Evolutionary conservation across 306 rosid genomes (phyloP).

Genomic region (Lithocarpus polystachyus): DNA sequence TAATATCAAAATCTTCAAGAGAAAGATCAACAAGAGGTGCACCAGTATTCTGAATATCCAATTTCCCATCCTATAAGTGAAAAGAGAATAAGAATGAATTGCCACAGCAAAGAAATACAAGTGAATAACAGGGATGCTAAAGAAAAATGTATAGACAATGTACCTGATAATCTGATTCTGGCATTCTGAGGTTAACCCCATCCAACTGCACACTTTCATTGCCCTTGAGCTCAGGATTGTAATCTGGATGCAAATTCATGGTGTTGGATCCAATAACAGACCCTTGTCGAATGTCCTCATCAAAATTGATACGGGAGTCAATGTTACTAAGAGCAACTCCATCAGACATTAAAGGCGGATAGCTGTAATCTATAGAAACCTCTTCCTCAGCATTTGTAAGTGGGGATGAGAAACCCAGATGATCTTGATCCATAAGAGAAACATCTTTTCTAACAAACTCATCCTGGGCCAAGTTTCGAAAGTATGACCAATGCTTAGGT

Average conservation of each 20-base stretch:
- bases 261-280: slow-evolving; percentile 35
- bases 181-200: slow-evolving; percentile 48
- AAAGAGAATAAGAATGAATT: slow-evolving; percentile 24
- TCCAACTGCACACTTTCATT: slow-evolving; percentile 58
- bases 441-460: slow-evolving; percentile 54
- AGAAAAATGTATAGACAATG: slow-evolving; percentile 4
- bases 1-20: slow-evolving; percentile 55
- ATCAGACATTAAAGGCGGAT: slow-evolving; percentile 49
- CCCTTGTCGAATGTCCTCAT: slow-evolving; percentile 40
- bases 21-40: slow-evolving; percentile 50
- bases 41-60: slow-evolving; percentile 42
- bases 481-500: slow-evolving; percentile 81
- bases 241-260: slow-evolving; percentile 35
- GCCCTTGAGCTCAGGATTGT: slow-evolving; percentile 43
- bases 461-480: slow-evolving; percentile 69
- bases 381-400: slow-evolving; percentile 38
- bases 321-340: slow-evolving; percentile 40
- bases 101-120: slow-evolving; percentile 13
- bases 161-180: slow-evolving; percentile 59
- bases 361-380: slow-evolving; percentile 45
- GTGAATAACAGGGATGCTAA: background rate
- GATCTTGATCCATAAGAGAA: slow-evolving; percentile 87
- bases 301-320: slow-evolving; percentile 48
- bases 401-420: slow-evolving; percentile 49
- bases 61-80: slow-evolving; percentile 53